Percentiles rank a stretch among this genome's conserved stretches.
Conservation (phyloP, 129 eudicot species). For the Arctium lappa region DNA sequence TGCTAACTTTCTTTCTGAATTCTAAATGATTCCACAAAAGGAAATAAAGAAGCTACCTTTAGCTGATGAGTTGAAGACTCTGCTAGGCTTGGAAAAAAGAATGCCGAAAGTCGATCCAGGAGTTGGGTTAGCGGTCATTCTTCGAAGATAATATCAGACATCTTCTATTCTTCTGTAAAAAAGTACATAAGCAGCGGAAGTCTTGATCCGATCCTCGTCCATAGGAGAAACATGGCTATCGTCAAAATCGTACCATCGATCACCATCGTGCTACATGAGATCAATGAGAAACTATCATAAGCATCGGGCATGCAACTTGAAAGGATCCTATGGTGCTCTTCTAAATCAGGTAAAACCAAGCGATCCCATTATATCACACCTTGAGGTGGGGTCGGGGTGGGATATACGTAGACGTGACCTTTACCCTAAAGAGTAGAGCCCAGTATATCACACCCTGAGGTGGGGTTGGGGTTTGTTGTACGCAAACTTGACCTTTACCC, state of each 20-base stretch:
- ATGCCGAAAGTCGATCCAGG: slow-evolving; percentile 7
- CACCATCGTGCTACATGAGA: slow-evolving; percentile 78
- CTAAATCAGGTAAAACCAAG: not conserved
- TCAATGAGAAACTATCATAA: not conserved
- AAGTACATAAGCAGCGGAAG: slow-evolving; percentile 87
- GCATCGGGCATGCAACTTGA: not conserved
- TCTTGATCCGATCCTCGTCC: slow-evolving; percentile 75
- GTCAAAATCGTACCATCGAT: slow-evolving; percentile 83
- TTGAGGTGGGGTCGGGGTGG: too few relatives aligned
- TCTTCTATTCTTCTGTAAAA: slow-evolving; percentile 82
- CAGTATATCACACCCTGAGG: too few relatives aligned
- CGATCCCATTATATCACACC: too few relatives aligned
- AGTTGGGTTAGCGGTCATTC: slow-evolving; percentile 1
- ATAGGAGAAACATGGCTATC: slow-evolving; percentile 79
- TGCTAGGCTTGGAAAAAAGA: not conserved
- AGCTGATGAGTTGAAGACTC: slow-evolving; percentile 7
- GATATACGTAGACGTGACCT: too few relatives aligned
- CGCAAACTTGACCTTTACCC: too few relatives aligned
- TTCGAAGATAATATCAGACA: slow-evolving; percentile 16
- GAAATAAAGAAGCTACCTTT: not conserved
- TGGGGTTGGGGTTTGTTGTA: too few relatives aligned
- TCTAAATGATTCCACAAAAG: slow-evolving; percentile 1
- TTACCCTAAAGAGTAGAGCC: too few relatives aligned
- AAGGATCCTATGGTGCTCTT: not conserved
- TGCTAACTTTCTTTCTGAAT: slow-evolving; percentile 7